Evolutionary conservation across 1,284 basidiomycete genomes (phyloP).

Genomic region (Termitomyces sp.): DNA sequence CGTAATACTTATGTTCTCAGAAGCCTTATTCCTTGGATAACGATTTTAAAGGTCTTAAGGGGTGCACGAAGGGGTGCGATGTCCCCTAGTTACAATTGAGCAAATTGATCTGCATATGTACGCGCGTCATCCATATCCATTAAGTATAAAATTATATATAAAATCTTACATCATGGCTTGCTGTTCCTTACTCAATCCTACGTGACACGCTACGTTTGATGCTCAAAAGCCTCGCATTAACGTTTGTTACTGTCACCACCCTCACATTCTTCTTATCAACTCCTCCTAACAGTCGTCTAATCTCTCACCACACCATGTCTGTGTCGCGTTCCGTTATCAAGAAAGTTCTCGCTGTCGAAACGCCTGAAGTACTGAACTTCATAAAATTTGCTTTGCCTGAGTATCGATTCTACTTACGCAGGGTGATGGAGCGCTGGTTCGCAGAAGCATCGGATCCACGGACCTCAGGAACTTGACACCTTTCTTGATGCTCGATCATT

Average conservation of each 20-base stretch:
- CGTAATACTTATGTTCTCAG: too few relatives aligned
- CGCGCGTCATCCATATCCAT: neutral
- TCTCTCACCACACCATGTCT: slow-evolving; percentile 15
- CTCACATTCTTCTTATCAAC: slow-evolving; percentile 13
- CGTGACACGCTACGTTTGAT: slow-evolving; percentile 4
- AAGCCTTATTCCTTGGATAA: too few relatives aligned
- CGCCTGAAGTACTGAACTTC: slow-evolving; percentile 55
- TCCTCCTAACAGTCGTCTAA: slow-evolving; percentile 7
- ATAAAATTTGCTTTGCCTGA: neutral
- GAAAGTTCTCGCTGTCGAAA: slow-evolving; percentile 76
- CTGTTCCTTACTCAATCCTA: slow-evolving; percentile 6
- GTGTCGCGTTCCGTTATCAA: slow-evolving; percentile 70
- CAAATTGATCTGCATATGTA: neutral
- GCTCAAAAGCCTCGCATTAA: slow-evolving; percentile 12
- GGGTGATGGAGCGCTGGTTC: slow-evolving; percentile 87
- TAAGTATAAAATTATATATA: too few relatives aligned
- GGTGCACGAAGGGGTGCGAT: too few relatives aligned
- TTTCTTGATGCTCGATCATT: slow-evolving; percentile 87
- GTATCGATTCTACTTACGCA: neutral
- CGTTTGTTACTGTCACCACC: slow-evolving; percentile 14
- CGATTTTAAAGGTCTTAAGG: too few relatives aligned
- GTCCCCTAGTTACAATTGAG: too few relatives aligned
- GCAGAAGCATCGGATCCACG: slow-evolving; percentile 81
- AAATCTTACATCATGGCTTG: neutral
- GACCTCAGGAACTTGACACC: slow-evolving; percentile 80